Base-by-base conservation (phyloP, 768 basidiomycete genomes). In the Tulasnella sp. region DNA sequence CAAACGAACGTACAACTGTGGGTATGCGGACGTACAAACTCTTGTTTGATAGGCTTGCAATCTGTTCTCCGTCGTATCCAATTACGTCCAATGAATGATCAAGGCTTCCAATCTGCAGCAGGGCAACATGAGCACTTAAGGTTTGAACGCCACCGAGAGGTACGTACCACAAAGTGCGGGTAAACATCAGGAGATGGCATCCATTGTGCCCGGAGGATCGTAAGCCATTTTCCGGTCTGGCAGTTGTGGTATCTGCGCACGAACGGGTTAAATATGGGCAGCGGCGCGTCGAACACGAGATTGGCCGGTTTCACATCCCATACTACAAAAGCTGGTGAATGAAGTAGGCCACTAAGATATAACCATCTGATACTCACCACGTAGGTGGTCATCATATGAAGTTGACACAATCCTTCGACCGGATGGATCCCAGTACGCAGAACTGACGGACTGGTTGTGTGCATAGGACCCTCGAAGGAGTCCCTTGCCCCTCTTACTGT, bases 171-270 rank as follows among this genome's bases (percentile, higher is more conserved):
- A 62, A 90, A 89, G 67, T 91, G 84, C 45, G 88, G 87, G 63
- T 83, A 87, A 8, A 76, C 79, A 40, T 89, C 79, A 5, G 85
- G 78, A 71, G 90, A 89, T 2, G 77, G 75, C 25, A 72, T 78
- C 88, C 88, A 91, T 62, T 82, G 80, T 0, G 88, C 86, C 52
- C 80, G 78, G 31, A 91, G 69, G 41, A 83, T 75, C 4, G 86
- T 85, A 35, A 91, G 57, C 88, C 88, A 91, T 71, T 77, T 79
- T 0, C 88, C 87, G 6, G 86, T 90, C 68, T 89, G 87, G 64
- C 85, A 88, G 61, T 83, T 84, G 63, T 90, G 88, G 5, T 68
- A 69, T 46, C 87, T 71, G 8, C 74, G 77, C 58, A 68, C 72
- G 62, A 83, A 79, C 0, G 88, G 88, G 32, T 76, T 74, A 45